Conservation (phyloP, 2,329 filamentous ascomycete genomes). For the Cercospora citrullina region DNA sequence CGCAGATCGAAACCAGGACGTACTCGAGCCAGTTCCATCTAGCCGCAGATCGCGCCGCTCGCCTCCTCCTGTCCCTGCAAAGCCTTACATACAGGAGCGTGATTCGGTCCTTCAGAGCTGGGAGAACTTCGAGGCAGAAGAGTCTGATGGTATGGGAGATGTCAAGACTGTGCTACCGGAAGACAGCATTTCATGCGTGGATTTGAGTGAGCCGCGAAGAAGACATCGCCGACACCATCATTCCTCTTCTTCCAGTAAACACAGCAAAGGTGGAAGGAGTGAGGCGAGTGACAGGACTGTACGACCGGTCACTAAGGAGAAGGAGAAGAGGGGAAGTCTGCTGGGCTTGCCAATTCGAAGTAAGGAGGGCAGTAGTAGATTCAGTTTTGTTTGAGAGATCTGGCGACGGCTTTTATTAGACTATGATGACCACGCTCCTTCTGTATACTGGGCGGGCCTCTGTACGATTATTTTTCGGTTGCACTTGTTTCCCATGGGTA, state of each 20-base stretch:
- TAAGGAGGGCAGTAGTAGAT: constrained; percentile 33
- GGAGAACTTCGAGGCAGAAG: constrained; percentile 31
- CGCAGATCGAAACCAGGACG: neutral
- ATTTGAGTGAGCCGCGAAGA: constrained; percentile 16
- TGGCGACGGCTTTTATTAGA: neutral
- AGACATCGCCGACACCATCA: constrained; percentile 16
- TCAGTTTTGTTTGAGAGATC: constrained; percentile 13
- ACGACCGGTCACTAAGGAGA: constrained; percentile 27
- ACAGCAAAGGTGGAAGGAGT: constrained; percentile 20
- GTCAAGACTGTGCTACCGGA: constrained; percentile 50
- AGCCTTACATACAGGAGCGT: constrained; percentile 20
- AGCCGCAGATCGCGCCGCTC: constrained; percentile 5
- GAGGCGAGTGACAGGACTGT: constrained; percentile 33
- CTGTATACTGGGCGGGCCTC: neutral
- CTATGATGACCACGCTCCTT: neutral
- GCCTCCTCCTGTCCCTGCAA: constrained; percentile 9
- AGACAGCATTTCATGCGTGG: constrained; percentile 50
- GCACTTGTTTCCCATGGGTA: neutral
- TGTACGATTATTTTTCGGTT: constrained; percentile 1
- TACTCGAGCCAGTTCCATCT: neutral
- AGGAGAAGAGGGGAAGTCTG: constrained; percentile 14
- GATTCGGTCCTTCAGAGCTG: constrained; percentile 18
- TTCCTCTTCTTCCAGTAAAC: constrained; percentile 22
- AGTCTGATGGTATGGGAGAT: constrained; percentile 44
- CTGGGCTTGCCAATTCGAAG: constrained; percentile 34